Conservation (phyloP, 2,329 filamentous ascomycete genomes). For the Talaromyces pinophilus region DNA sequence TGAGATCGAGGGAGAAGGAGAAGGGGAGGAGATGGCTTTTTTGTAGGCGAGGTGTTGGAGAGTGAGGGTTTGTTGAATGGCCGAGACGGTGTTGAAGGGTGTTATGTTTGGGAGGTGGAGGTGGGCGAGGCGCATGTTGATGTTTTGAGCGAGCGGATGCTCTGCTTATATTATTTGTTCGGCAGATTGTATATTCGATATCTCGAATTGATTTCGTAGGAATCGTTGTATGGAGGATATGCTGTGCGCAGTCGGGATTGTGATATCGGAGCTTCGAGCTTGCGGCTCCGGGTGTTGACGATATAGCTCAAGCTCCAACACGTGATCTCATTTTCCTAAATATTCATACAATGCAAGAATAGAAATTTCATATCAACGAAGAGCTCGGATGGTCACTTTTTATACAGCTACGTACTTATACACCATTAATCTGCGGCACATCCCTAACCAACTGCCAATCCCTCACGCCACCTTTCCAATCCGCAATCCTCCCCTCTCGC, state of each 20-base stretch:
- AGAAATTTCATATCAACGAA: background rate
- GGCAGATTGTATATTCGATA: background rate
- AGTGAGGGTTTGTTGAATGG: conserved; percentile 60
- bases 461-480: conserved; percentile 91
- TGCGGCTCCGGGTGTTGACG: background rate
- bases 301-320: conserved; percentile 13
- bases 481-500: conserved; percentile 80
- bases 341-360: background rate
- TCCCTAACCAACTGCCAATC: conserved; percentile 63
- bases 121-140: conserved; percentile 58
- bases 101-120: conserved; percentile 58
- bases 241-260: background rate
- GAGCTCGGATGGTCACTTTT: background rate
- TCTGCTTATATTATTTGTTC: conserved; percentile 25
- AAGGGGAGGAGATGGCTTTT: conserved; percentile 39
- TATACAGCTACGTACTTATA: background rate
- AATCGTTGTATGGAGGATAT: background rate
- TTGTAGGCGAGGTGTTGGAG: conserved; percentile 63
- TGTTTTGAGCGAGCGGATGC: conserved; percentile 23
- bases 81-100: conserved; percentile 57
- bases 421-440: conserved; percentile 26
- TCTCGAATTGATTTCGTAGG: background rate
- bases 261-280: background rate
- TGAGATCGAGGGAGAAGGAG: conserved; percentile 25
- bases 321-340: conserved; percentile 11